Percentiles rank a stretch among this genome's conserved stretches.
phyloP scores from a whole-genome alignment of 257 asterid species.

The Misopates orontium region DNA sequence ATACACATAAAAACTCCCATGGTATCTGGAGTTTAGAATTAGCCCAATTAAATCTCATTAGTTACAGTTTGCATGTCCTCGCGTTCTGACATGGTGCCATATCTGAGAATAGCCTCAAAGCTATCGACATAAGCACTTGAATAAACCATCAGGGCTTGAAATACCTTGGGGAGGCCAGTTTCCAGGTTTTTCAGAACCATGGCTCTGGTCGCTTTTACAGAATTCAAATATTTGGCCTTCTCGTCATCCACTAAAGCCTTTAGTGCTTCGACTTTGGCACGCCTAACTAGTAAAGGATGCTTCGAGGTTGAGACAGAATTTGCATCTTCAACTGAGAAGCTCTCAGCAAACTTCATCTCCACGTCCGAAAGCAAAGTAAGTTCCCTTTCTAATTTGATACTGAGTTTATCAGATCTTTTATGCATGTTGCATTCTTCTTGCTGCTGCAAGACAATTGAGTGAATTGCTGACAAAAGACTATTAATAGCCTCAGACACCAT shows the following conservation, averaged over 20 bases:
- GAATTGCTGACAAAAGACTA: conserved; percentile 52
- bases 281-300: conserved; percentile 59
- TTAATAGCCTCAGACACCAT: conserved; percentile 71
- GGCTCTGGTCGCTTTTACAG: conserved; percentile 46
- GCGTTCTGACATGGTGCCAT: conserved; percentile 31
- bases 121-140: conserved; percentile 54
- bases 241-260: conserved; percentile 48
- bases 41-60: conserved; percentile 8
- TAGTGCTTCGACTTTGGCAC: conserved; percentile 61
- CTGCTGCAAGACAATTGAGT: conserved; percentile 62
- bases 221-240: conserved; percentile 52
- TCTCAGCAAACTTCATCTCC: conserved; percentile 54
- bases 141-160: conserved; percentile 50
- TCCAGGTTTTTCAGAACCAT: conserved; percentile 61
- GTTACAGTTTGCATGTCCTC: conserved; percentile 32
- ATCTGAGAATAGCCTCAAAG: conserved; percentile 45
- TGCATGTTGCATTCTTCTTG: conserved; percentile 54
- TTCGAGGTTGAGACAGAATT: conserved; percentile 40
- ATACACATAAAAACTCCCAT: conserved; percentile 27
- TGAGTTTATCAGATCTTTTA: conserved; percentile 59
- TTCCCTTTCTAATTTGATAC: conserved; percentile 57
- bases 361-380: conserved; percentile 47
- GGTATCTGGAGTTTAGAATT: background rate
- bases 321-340: conserved; percentile 39
- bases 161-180: conserved; percentile 69